Percentiles rank a stretch among this genome's conserved stretches.
Evolutionary conservation across 805 yeast genomes (phyloP).

Genomic region (Cyberlindnera amylophila): DNA sequence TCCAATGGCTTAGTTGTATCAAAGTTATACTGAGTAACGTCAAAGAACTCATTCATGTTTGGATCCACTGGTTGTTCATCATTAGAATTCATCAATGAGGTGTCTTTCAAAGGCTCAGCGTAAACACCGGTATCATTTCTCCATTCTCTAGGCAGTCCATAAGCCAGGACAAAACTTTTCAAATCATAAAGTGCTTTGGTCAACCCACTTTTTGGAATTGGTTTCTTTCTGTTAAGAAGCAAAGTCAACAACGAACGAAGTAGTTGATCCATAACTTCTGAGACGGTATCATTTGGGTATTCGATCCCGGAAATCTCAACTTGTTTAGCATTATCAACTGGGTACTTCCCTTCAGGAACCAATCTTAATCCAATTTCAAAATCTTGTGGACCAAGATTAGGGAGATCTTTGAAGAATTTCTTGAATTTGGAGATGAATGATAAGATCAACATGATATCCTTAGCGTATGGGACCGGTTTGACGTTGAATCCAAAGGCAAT

Average conservation of each 20-base stretch:
- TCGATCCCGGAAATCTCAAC: neutral
- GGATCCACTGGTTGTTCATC: slow-evolving; percentile 23
- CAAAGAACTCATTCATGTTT: slow-evolving; percentile 18
- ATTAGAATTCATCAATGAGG: slow-evolving; percentile 4
- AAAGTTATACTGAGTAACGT: slow-evolving; percentile 8
- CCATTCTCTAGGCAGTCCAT: slow-evolving; percentile 29
- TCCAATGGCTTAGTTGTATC: slow-evolving; percentile 16
- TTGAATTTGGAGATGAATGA: slow-evolving; percentile 24
- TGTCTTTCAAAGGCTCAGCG: slow-evolving; percentile 4
- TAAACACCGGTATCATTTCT: slow-evolving; percentile 24
- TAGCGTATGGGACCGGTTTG: slow-evolving; percentile 25
- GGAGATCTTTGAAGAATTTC: slow-evolving; percentile 14
- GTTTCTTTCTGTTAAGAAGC: slow-evolving; percentile 18
- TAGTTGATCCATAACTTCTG: slow-evolving; percentile 17
- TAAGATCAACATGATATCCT: slow-evolving; percentile 21
- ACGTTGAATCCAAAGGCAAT: slow-evolving; percentile 25
- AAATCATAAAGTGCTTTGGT: slow-evolving; percentile 19
- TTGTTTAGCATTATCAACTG: slow-evolving; percentile 18
- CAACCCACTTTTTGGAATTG: slow-evolving; percentile 7
- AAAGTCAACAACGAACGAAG: slow-evolving; percentile 16
- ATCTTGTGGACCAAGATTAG: slow-evolving; percentile 26
- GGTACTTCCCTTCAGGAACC: slow-evolving; percentile 8
- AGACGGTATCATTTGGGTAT: slow-evolving; percentile 8
- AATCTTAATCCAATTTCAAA: slow-evolving; percentile 24
- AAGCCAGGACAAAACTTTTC: slow-evolving; percentile 9